phyloP scores from a whole-genome alignment of 495 filamentous ascomycete genomes.

The Trichoderma asperelloides region DNA sequence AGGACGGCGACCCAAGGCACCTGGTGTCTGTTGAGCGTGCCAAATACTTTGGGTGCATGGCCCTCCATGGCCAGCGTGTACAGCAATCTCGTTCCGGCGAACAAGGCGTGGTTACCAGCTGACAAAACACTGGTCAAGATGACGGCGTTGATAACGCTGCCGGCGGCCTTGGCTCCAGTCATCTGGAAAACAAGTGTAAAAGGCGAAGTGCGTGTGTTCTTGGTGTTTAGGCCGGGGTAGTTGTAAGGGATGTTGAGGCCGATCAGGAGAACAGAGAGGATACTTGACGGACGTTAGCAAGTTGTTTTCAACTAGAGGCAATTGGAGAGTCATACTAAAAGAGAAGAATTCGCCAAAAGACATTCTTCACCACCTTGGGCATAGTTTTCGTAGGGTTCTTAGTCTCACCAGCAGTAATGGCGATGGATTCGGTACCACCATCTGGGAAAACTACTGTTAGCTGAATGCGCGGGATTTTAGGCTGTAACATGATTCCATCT shows the following conservation, averaged over 20 bases:
- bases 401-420: slow-evolving; percentile 53
- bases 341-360: slow-evolving; percentile 47
- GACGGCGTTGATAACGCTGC: slow-evolving; percentile 52
- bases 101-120: slow-evolving; percentile 42
- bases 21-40: slow-evolving; percentile 41
- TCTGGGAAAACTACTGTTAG: neutral
- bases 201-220: slow-evolving; percentile 45
- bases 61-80: slow-evolving; percentile 19
- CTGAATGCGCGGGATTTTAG: neutral
- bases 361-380: slow-evolving; percentile 29
- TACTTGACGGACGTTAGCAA: slow-evolving; percentile 11
- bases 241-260: slow-evolving; percentile 49
- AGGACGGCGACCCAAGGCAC: slow-evolving; percentile 27
- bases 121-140: slow-evolving; percentile 40
- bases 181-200: slow-evolving; percentile 52
- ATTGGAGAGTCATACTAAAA: slow-evolving; percentile 34
- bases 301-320: too few species aligned
- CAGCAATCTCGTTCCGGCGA: slow-evolving; percentile 43
- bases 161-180: slow-evolving; percentile 49
- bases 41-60: slow-evolving; percentile 21
- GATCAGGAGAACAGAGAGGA: slow-evolving; percentile 51
- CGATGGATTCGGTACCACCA: slow-evolving; percentile 42
- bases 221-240: slow-evolving; percentile 34
- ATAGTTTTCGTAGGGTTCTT: slow-evolving; percentile 43
- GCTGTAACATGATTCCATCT: neutral